These are phyloP conservation scores for Pestalotiopsis sp. DNA, from an alignment of 2,329 filamentous ascomycete genomes.

Conservation along the genomic window DNA sequence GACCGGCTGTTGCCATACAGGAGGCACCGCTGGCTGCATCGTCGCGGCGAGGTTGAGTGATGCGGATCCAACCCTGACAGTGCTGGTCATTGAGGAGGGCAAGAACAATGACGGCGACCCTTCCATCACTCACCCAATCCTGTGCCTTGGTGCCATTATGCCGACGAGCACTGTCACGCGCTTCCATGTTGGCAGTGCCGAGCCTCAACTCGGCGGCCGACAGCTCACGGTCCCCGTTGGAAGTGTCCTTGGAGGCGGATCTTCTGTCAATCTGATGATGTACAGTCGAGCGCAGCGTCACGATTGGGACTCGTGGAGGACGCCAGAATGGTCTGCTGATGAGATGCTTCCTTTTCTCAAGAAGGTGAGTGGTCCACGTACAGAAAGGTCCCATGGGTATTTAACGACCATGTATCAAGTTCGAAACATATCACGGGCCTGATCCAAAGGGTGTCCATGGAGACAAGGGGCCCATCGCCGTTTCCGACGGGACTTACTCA, in stretches of 20 bases:
- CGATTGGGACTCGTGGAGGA: conserved; percentile 30
- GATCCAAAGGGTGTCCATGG: conserved; percentile 50
- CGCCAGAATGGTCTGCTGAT: conserved; percentile 27
- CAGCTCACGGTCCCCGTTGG: conserved; percentile 16
- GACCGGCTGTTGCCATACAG: background rate
- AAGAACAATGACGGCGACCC: conserved; percentile 12
- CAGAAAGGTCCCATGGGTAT: background rate
- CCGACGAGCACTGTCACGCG: conserved; percentile 9
- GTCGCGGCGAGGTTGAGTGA: conserved; percentile 20
- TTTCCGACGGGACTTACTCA: conserved; percentile 51
- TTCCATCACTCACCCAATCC: conserved; percentile 11
- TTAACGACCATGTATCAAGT: conserved; percentile 21
- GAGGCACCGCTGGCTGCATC: conserved; percentile 20
- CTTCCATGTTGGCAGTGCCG: conserved; percentile 10
- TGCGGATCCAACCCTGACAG: conserved; percentile 17
- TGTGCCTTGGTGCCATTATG: conserved; percentile 12
- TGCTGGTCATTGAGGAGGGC: conserved; percentile 20
- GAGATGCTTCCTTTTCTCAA: conserved; percentile 24
- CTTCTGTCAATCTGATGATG: conserved; percentile 47
- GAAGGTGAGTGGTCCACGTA: conserved; percentile 33
- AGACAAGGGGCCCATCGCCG: conserved; percentile 51
- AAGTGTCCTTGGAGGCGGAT: conserved; percentile 55
- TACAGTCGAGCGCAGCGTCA: conserved; percentile 30
- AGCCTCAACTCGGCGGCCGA: conserved; percentile 1
- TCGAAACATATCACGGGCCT: conserved; percentile 56